Evolutionary conservation across 805 yeast species (phyloP).

Genomic region (Saturnispora galanensis): DNA sequence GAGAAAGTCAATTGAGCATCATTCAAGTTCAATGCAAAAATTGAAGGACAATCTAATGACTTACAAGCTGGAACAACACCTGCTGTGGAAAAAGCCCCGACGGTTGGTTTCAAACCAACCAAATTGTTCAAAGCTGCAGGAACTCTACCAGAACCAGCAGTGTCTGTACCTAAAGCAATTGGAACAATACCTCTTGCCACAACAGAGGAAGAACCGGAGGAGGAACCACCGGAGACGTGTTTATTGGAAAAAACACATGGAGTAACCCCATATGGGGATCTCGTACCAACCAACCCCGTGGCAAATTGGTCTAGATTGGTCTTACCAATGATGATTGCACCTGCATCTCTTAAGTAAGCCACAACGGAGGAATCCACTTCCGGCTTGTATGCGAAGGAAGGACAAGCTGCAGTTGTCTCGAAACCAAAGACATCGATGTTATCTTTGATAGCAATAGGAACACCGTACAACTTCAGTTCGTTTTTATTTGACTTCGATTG

Average conservation of each 20-base stretch:
- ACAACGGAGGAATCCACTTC: slow-evolving; percentile 69
- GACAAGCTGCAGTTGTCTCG: slow-evolving; percentile 93
- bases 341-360: slow-evolving; percentile 62
- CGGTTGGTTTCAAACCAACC: slow-evolving; percentile 87
- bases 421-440: slow-evolving; percentile 82
- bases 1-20: slow-evolving; percentile 79
- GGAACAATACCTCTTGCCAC: slow-evolving; percentile 90
- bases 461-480: slow-evolving; percentile 74
- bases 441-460: slow-evolving; percentile 91
- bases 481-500: slow-evolving; percentile 49
- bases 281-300: slow-evolving; percentile 90
- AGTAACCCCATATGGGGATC: slow-evolving; percentile 91
- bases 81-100: slow-evolving; percentile 72
- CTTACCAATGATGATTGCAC: slow-evolving; percentile 89
- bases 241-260: slow-evolving; percentile 64
- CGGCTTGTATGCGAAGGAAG: slow-evolving; percentile 66
- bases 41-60: slow-evolving; percentile 85
- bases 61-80: slow-evolving; percentile 99
- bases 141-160: slow-evolving; percentile 97
- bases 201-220: slow-evolving; percentile 90
- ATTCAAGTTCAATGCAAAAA: slow-evolving; percentile 63
- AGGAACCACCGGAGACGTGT: slow-evolving; percentile 91
- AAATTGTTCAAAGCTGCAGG: slow-evolving; percentile 92
- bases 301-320: slow-evolving; percentile 97
- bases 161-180: slow-evolving; percentile 85